Base-by-base conservation (phyloP, 192 early-diverging fungal species). In the Backusella liffmaniae region DNA sequence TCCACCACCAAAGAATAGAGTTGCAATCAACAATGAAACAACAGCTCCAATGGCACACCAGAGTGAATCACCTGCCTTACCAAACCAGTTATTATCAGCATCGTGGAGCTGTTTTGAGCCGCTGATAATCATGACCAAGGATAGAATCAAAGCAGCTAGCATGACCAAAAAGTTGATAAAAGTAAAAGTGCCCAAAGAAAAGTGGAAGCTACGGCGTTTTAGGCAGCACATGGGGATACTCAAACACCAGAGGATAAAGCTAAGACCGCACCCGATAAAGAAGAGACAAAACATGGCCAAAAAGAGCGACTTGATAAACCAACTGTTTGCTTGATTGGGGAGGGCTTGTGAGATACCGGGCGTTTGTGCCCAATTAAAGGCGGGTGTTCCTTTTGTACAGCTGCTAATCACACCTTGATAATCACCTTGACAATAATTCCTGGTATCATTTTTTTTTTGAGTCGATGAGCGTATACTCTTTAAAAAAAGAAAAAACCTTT, bases 401-500 rank as follows among this genome's bases (percentile, higher is more conserved):
- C 39, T 23, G 4, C n/a, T 23, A 5, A 77, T 44, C 1, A 6
- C 13, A 26, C 76, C 76, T 37, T 36, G 12, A 1, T 39, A 30
- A 66, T 70, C 13, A 29, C 68, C 51, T 32, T n/a, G 39, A 42
- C 76, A 77, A 46, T 77, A 77, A 72, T 77, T 77, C 76, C 76
- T 77, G 34, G 42, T 3, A 12, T 32, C 3, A 16, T 59, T 67
- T 67, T 66, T 30, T 66, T 66, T 32, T 46, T 18, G 0, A n/a
- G 46, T n/a, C 16, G 5, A 49, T 49, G 46, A n/a, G 18, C 7
- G 2, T 32, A 32, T 32, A 32, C 32, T 32, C 32, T 32, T 32
- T 32, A 32, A 32, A 32, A 30, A 30, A 32, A 32, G 32, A 32
- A 32, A 3, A 30, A 30, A 1, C 18, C 10, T 44, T 15, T 3